Evolutionary conservation across 75 land plant genomes (phyloP).

Genomic region (Selaginella tamariscina): DNA sequence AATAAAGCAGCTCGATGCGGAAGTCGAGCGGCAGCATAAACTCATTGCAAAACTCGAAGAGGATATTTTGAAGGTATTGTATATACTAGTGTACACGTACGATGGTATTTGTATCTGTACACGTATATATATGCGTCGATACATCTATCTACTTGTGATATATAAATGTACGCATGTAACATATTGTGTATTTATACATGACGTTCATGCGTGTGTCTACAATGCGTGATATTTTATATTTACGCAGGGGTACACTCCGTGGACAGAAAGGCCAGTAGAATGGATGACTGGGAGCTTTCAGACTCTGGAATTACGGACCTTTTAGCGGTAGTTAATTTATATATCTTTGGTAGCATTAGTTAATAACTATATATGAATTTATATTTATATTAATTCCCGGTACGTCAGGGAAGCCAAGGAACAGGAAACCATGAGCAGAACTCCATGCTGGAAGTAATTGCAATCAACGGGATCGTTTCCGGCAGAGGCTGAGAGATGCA

Average conservation of each 20-base stretch:
- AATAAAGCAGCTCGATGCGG: conserved; percentile 41
- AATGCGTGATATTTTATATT: background rate
- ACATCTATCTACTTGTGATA: too few relatives aligned
- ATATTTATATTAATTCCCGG: too few relatives aligned
- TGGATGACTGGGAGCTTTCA: conserved; percentile 84
- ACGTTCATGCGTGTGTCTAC: too few relatives aligned
- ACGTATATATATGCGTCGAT: too few relatives aligned
- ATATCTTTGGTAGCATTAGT: background rate
- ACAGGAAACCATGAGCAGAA: conserved; percentile 69
- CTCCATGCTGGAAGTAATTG: conserved; percentile 97
- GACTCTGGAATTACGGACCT: conserved; percentile 45
- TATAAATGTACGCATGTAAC: too few relatives aligned
- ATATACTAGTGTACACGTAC: too few relatives aligned
- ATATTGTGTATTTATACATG: too few relatives aligned
- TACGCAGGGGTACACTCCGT: conserved; percentile 67
- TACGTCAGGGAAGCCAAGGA: conserved; percentile 34
- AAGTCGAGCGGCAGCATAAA: conserved; percentile 68
- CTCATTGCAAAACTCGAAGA: conserved; percentile 88
- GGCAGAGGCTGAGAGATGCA: conserved; percentile 76
- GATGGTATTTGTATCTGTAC: too few relatives aligned
- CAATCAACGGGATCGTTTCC: conserved; percentile 87
- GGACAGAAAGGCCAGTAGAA: conserved; percentile 42
- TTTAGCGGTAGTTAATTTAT: conserved; percentile 17
- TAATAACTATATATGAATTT: background rate
- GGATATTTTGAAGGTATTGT: conserved; percentile 83